These are phyloP conservation scores for Musa troglodytarum DNA, from an alignment of 176 grass and related monocot genomes.

Conservation along the genomic window DNA sequence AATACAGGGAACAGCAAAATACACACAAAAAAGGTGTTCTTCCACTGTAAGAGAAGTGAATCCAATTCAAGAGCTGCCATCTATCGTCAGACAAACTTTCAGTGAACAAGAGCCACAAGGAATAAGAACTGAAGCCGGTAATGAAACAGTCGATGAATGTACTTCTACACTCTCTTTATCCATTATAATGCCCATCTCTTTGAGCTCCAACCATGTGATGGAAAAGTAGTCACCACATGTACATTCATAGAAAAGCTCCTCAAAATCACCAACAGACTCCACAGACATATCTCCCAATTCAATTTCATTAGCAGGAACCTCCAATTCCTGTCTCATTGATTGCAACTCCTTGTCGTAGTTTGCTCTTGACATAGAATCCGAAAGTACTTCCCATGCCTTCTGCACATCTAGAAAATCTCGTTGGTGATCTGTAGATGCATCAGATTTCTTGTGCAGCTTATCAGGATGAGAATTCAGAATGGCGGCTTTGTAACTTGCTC, in stretches of 20 bases:
- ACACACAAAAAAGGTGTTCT: too few relatives aligned
- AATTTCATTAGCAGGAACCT: constrained; percentile 52
- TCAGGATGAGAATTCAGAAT: constrained; percentile 73
- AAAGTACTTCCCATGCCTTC: constrained; percentile 68
- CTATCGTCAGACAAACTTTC: constrained; percentile 37
- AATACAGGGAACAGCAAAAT: too few relatives aligned
- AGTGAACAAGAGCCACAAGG: constrained; percentile 71
- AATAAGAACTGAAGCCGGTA: constrained; percentile 36
- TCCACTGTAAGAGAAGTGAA: too few relatives aligned
- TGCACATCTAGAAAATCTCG: constrained; percentile 46
- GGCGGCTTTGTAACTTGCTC: constrained; percentile 45
- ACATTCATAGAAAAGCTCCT: constrained; percentile 52
- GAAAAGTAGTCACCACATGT: constrained; percentile 68
- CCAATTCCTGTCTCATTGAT: constrained; percentile 35
- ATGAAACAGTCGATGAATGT: constrained; percentile 10
- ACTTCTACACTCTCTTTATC: constrained; percentile 35
- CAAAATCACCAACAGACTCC: constrained; percentile 25
- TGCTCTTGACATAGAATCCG: constrained; percentile 33
- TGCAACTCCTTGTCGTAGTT: constrained; percentile 57
- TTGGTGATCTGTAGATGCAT: not conserved
- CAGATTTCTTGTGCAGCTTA: constrained; percentile 27
- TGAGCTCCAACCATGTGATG: constrained; percentile 37
- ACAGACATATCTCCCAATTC: constrained; percentile 60
- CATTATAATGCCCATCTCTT: constrained; percentile 49
- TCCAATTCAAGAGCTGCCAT: constrained; percentile 17